A percentile compares a stretch with the other conserved stretches of the same genome.
Evolutionary conservation across 1,284 basidiomycete genomes (phyloP).

Genomic region (Pterula multifida): DNA sequence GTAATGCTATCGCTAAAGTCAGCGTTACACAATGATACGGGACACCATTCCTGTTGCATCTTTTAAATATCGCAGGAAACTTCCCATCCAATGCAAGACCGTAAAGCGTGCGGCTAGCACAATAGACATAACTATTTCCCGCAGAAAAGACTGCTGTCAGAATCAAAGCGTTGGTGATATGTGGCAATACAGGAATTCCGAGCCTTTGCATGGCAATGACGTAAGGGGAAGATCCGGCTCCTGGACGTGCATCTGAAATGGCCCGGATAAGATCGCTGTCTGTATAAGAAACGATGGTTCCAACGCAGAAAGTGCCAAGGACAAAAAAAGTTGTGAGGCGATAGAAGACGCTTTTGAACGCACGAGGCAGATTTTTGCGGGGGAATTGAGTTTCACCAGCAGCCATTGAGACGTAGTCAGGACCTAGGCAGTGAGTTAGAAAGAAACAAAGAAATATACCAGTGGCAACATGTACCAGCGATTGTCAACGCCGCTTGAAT

Average conservation of each 20-base stretch:
- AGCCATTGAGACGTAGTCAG: slow-evolving; percentile 37
- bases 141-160: slow-evolving; percentile 63
- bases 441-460: background rate
- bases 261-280: slow-evolving; percentile 37
- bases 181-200: slow-evolving; percentile 46
- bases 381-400: slow-evolving; percentile 34
- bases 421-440: slow-evolving; percentile 16
- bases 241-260: slow-evolving; percentile 33
- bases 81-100: slow-evolving; percentile 63
- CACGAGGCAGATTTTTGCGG: slow-evolving; percentile 26
- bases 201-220: slow-evolving; percentile 63
- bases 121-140: slow-evolving; percentile 68
- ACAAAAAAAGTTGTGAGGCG: slow-evolving; percentile 40
- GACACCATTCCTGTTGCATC: slow-evolving; percentile 51
- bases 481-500: slow-evolving; percentile 37
- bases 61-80: slow-evolving; percentile 35
- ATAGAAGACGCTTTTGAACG: slow-evolving; percentile 31
- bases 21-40: slow-evolving; percentile 39
- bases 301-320: slow-evolving; percentile 45
- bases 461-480: slow-evolving; percentile 16
- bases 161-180: slow-evolving; percentile 56
- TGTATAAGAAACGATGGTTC: slow-evolving; percentile 58
- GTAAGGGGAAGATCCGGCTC: slow-evolving; percentile 52
- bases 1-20: slow-evolving; percentile 26
- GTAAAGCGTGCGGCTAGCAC: slow-evolving; percentile 62